Conservation (phyloP, 306 rosid genomes). For the Cucurbita moschata region DNA sequence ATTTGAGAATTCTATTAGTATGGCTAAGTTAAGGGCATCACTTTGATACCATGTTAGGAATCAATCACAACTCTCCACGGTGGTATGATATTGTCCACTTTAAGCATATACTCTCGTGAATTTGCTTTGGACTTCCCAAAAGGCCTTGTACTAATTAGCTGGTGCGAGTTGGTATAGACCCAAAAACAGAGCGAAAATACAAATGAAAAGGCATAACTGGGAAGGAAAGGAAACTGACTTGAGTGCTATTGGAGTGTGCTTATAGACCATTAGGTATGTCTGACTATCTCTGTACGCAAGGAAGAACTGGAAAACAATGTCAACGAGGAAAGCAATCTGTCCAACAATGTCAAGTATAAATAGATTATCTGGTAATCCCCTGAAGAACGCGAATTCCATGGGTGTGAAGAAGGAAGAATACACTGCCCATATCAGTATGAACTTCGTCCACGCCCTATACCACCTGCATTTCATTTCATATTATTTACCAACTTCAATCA, state of each 20-base stretch:
- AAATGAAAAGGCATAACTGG: background rate
- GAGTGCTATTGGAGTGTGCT: constrained; percentile 57
- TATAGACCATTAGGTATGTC: constrained; percentile 65
- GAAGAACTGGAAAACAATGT: constrained; percentile 62
- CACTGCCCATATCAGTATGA: constrained; percentile 88
- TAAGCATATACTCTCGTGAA: too few relatives aligned
- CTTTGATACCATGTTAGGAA: too few relatives aligned
- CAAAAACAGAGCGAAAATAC: background rate
- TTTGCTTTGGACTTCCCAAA: too few relatives aligned
- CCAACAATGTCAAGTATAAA: constrained; percentile 67
- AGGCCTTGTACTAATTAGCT: too few relatives aligned
- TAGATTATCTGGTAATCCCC: constrained; percentile 60
- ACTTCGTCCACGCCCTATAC: constrained; percentile 57
- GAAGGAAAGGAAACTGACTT: constrained; percentile 23
- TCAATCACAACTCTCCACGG: too few relatives aligned
- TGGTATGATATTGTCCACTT: too few relatives aligned
- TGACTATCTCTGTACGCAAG: constrained; percentile 63
- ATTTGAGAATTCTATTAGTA: too few relatives aligned
- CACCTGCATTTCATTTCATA: constrained; percentile 37
- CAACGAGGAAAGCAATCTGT: constrained; percentile 67
- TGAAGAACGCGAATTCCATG: constrained; percentile 80
- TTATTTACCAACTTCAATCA: background rate
- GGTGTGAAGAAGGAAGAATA: constrained; percentile 98
- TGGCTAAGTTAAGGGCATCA: too few relatives aligned
- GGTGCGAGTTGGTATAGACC: background rate